A percentile compares a stretch with the other conserved stretches of the same genome.
Conservation (phyloP, 306 rosid species). For the Quercus variabilis region DNA sequence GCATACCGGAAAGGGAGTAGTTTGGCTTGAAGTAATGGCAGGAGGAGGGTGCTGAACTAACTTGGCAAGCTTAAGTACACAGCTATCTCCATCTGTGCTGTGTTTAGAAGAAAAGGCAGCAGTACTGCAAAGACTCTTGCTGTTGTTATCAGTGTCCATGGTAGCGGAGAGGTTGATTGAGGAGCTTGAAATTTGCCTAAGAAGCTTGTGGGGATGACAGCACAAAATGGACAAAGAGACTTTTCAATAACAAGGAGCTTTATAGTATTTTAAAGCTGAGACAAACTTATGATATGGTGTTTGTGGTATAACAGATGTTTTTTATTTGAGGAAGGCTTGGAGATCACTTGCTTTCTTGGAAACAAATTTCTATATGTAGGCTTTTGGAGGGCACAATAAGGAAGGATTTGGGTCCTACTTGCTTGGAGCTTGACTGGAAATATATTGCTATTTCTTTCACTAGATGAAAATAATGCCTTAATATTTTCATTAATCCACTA, state of each 20-base stretch:
- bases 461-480: not conserved
- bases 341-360: not conserved
- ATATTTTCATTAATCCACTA: not conserved
- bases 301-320: not conserved
- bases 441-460: not conserved
- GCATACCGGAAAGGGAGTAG: not conserved
- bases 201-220: not conserved
- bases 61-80: not conserved
- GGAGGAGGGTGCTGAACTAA: slow-evolving; percentile 11
- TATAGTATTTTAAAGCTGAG: not conserved
- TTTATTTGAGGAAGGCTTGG: not conserved
- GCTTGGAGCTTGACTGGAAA: not conserved
- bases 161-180: not conserved
- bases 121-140: not conserved
- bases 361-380: not conserved
- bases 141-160: slow-evolving; percentile 20
- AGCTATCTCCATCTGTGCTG: slow-evolving; percentile 14
- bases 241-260: not conserved
- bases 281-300: not conserved
- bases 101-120: slow-evolving; percentile 27
- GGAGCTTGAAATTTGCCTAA: not conserved
- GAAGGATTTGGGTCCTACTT: slow-evolving; percentile 1
- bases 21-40: not conserved
- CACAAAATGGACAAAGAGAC: not conserved
- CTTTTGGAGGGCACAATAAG: not conserved